Evolutionary conservation across 2,329 filamentous ascomycete genomes (phyloP), one percentile per base, ranked within the genome.

Genomic region (Shiraia bambusicola): DNA sequence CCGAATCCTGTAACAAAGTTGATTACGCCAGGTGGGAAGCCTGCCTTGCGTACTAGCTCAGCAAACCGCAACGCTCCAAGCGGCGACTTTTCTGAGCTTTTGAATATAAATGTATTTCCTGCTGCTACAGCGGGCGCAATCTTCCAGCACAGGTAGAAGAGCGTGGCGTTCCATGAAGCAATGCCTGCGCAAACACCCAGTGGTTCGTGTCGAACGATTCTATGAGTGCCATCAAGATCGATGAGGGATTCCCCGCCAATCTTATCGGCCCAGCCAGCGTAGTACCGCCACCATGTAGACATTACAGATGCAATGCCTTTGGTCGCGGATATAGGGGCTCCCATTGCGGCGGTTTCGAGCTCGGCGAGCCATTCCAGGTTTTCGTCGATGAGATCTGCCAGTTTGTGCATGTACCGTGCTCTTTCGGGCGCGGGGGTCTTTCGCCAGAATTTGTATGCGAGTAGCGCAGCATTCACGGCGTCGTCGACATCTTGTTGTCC

Each of bases 111-210:
- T 12, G 43, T 47, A 34, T 56, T 56, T 14, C 54, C 54, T 4
- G 53, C 49, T 10, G 53, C 54, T 4, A 58, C 17, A 11, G 54
- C 56, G 12, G 54, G 52, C 3, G 83, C 86, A 4, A 89, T 74
- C 58, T 89, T 88, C 82, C 83, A 85, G 7, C 80, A 80, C 8
- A 83, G 83, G 49, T 47, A 36, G 79, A 88, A 87, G 22, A 89
- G 73, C 1, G 86, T 86, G 51, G 84, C 87, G 65, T 90, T 90
- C 83, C 86, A 90, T 14, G 86, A 84, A 44, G 87, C 86, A 50
- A 89, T 88, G 65, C 78, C 76, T 0, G 79, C 86, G 50, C 84
- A 86, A 0, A 91, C 86, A 15, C 87, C 87, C 26, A 90, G 70
- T 2, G 86, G 86, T 66, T 90, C 81, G 50, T 82, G 79, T 41